Percentiles rank a stretch among this genome's conserved stretches.
These are phyloP conservation scores for Beauveria sp. DNA, from an alignment of 2,329 filamentous ascomycete species.

Conservation along the genomic window DNA sequence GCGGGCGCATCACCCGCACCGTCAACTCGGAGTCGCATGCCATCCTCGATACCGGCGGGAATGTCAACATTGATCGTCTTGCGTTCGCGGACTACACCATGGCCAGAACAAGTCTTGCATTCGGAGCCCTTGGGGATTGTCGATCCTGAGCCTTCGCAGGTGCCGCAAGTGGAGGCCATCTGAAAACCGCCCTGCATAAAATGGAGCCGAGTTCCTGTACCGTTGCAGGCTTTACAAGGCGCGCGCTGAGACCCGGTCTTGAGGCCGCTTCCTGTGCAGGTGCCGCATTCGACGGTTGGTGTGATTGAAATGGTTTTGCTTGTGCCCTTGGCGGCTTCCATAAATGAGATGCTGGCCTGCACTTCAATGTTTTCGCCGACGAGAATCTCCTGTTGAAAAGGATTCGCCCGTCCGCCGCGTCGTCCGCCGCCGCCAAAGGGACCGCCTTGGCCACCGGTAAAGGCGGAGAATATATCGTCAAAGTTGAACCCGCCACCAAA, in stretches of 20 bases:
- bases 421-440: slow-evolving; percentile 49
- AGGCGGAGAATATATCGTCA: slow-evolving; percentile 89
- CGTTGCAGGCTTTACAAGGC: slow-evolving; percentile 73
- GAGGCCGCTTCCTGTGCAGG: slow-evolving; percentile 75
- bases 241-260: slow-evolving; percentile 70
- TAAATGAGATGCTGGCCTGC: slow-evolving; percentile 85
- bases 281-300: slow-evolving; percentile 71
- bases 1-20: slow-evolving; percentile 82
- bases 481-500: slow-evolving; percentile 87
- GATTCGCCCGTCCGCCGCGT: slow-evolving; percentile 45
- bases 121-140: slow-evolving; percentile 71
- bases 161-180: slow-evolving; percentile 81
- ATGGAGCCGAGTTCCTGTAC: slow-evolving; percentile 79
- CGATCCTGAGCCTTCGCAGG: slow-evolving; percentile 72
- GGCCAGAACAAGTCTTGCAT: slow-evolving; percentile 71
- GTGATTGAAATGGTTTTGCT: slow-evolving; percentile 82
- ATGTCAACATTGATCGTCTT: slow-evolving; percentile 86
- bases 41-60: slow-evolving; percentile 90
- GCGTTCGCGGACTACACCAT: slow-evolving; percentile 75
- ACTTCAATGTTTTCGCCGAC: slow-evolving; percentile 97
- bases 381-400: slow-evolving; percentile 70
- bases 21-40: slow-evolving; percentile 80
- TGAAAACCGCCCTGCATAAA: slow-evolving; percentile 91
- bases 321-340: slow-evolving; percentile 90
- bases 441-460: slow-evolving; percentile 49